A percentile compares a stretch with the other conserved stretches of the same genome.
These are phyloP conservation scores for Papiliotrema nemorosa DNA, from an alignment of 1,284 basidiomycete species.

Conservation along the genomic window DNA sequence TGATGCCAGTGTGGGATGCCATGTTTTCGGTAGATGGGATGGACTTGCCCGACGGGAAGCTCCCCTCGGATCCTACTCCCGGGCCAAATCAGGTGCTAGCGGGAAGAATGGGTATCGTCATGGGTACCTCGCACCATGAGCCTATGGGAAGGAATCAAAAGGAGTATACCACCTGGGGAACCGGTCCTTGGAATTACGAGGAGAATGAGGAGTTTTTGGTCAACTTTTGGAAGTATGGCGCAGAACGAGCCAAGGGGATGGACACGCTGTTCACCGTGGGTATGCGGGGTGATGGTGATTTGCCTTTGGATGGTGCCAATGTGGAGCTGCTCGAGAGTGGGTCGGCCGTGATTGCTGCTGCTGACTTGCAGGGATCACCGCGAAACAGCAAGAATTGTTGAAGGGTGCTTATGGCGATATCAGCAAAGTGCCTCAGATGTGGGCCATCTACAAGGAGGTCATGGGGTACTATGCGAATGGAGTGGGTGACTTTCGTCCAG, in stretches of 20 bases:
- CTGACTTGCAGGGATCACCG: constrained; percentile 51
- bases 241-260: constrained; percentile 27
- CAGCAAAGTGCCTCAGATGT: constrained; percentile 54
- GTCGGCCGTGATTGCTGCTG: constrained; percentile 2
- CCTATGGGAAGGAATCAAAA: constrained; percentile 38
- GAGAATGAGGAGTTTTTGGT: constrained; percentile 10
- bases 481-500: constrained; percentile 46
- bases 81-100: constrained; percentile 60
- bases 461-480: constrained; percentile 61
- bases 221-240: constrained; percentile 32
- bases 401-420: constrained; percentile 54
- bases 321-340: constrained; percentile 26
- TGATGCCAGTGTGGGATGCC: constrained; percentile 46
- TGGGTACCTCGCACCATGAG: constrained; percentile 52
- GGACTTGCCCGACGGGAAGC: background rate
- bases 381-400: constrained; percentile 63
- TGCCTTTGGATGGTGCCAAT: constrained; percentile 27
- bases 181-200: constrained; percentile 24
- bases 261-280: constrained; percentile 34
- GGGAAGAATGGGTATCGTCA: constrained; percentile 65
- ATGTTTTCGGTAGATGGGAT: constrained; percentile 66
- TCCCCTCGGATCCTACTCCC: constrained; percentile 9
- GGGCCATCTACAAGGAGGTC: constrained; percentile 58
- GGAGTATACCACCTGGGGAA: constrained; percentile 12
- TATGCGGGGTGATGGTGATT: constrained; percentile 37